These are phyloP conservation scores for Ophiocordyceps australis DNA, from an alignment of 2,329 filamentous ascomycete genomes.

Conservation along the genomic window DNA sequence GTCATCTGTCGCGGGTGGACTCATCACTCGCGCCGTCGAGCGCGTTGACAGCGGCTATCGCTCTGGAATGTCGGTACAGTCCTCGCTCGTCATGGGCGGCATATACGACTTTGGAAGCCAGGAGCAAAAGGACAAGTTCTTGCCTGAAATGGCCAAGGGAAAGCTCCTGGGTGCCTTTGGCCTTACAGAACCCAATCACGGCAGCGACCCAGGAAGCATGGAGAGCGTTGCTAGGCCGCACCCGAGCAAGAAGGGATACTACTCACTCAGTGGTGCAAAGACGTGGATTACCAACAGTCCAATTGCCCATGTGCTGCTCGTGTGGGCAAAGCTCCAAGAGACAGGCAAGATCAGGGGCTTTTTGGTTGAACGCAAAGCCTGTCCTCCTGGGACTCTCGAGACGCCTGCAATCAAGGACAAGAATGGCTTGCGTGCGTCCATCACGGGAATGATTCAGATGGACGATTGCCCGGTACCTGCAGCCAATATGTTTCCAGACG, in stretches of 20 bases:
- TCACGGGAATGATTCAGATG: conserved; percentile 96
- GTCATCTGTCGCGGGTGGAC: conserved; percentile 70
- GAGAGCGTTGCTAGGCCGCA: conserved; percentile 75
- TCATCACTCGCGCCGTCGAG: conserved; percentile 83
- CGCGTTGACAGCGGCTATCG: conserved; percentile 83
- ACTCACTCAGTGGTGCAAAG: conserved; percentile 63
- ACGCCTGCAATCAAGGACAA: conserved; percentile 91
- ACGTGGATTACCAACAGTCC: conserved; percentile 95
- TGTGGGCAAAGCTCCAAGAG: conserved; percentile 86
- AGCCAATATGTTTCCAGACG: conserved; percentile 83
- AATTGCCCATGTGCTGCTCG: conserved; percentile 66
- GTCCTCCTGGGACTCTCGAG: conserved; percentile 74
- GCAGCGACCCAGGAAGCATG: conserved; percentile 82
- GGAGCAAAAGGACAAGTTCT: conserved; percentile 72
- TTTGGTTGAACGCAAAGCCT: conserved; percentile 68
- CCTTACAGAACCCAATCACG: conserved; percentile 83
- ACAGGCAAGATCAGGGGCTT: conserved; percentile 93
- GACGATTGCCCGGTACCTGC: conserved; percentile 77
- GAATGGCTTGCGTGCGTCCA: conserved; percentile 78
- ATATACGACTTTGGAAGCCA: conserved; percentile 76
- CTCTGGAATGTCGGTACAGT: conserved; percentile 86
- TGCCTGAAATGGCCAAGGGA: conserved; percentile 68
- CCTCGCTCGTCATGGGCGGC: conserved; percentile 81
- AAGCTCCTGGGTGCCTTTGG: conserved; percentile 75
- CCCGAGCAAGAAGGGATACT: conserved; percentile 68